Evolutionary conservation across 768 basidiomycete species (phyloP), one percentile per base, ranked within the genome.

Genomic region (Amanita polypyramis): DNA sequence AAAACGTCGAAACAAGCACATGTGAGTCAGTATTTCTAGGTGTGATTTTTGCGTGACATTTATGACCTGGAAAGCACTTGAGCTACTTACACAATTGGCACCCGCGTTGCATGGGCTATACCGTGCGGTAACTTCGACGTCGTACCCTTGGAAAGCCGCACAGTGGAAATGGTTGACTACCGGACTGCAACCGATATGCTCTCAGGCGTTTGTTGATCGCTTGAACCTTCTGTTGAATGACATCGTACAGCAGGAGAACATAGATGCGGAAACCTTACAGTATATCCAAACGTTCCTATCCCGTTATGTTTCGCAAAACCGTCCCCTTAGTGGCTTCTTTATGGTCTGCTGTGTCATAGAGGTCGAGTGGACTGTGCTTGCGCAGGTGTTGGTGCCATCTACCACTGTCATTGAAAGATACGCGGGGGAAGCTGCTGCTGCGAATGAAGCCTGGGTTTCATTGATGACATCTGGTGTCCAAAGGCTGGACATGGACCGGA

Each of bases 281-380:
- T 85, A 78, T 58, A 70, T 82, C 17, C 79, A 81, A 55, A 79
- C 80, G 2, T 80, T 90, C 56, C 69, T 87, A 11, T 74, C 80
- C 23, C 82, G 84, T 45, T 97, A 88, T 63, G 76, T 85, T 14
- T 69, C 76, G 7, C 75, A 75, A 48, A 85, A 82, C 7, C 75
- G 90, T 5, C 90, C 91, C 10, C 68, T 93, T 12, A 89, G 82
- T 46, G 88, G 90, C 8, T 89, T 90, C 59, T 92, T 93, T 55
- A 74, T 87, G 47, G 79, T 91, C n/a, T 93, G 90, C 62, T 92
- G 90, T 58, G 79, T 88, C 39, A 76, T 88, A 55, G 88, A 92
- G 62, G 82, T 80, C 35, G 77, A 85, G 56, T 90, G 88, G 83
- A 91, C 88, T 4, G 72, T 88, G 15, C 75, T 94, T 19, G 82